A percentile compares a stretch with the other conserved stretches of the same genome.
Conservation (phyloP, 208 protist genomes). For the Herpetomonas samuelpessoai region DNA sequence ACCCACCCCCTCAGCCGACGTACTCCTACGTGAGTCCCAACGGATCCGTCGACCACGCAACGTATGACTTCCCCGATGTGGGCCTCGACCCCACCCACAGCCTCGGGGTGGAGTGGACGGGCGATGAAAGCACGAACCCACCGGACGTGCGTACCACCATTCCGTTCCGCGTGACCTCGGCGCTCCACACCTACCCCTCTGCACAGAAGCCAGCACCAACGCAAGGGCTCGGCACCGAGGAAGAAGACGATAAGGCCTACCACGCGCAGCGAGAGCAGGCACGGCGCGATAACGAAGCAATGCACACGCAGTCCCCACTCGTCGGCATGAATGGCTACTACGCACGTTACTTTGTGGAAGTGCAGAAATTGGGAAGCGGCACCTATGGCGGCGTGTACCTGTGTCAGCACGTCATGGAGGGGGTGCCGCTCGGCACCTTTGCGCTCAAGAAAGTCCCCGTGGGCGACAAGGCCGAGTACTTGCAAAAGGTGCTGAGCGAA, state of each 20-base stretch:
- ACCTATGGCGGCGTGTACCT: slow-evolving; percentile 87
- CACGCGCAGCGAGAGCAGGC: slow-evolving; percentile 16
- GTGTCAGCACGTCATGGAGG: slow-evolving; percentile 83
- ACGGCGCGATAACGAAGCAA: slow-evolving; percentile 1
- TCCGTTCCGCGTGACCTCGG: no score
- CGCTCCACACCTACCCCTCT: slow-evolving; percentile 3
- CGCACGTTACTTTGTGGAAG: slow-evolving; percentile 76
- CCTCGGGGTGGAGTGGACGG: background rate
- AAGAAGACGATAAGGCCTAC: slow-evolving; percentile 1
- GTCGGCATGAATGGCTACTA: slow-evolving; percentile 63
- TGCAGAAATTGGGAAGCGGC: slow-evolving; percentile 78
- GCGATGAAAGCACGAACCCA: background rate
- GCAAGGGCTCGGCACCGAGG: background rate
- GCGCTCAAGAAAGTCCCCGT: slow-evolving; percentile 92
- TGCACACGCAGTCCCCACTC: slow-evolving; percentile 2
- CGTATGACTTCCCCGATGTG: background rate
- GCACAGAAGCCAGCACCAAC: slow-evolving; percentile 2
- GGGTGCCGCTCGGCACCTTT: slow-evolving; percentile 75
- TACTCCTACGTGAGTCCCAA: slow-evolving; percentile 22
- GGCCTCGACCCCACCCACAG: background rate
- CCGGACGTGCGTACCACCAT: background rate
- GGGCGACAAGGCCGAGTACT: slow-evolving; percentile 73
- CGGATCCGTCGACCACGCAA: background rate
- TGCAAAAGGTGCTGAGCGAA: slow-evolving; percentile 79
- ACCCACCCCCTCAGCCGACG: background rate